Base-by-base conservation (phyloP, 768 basidiomycete species). In the Suillus weaverae region DNA sequence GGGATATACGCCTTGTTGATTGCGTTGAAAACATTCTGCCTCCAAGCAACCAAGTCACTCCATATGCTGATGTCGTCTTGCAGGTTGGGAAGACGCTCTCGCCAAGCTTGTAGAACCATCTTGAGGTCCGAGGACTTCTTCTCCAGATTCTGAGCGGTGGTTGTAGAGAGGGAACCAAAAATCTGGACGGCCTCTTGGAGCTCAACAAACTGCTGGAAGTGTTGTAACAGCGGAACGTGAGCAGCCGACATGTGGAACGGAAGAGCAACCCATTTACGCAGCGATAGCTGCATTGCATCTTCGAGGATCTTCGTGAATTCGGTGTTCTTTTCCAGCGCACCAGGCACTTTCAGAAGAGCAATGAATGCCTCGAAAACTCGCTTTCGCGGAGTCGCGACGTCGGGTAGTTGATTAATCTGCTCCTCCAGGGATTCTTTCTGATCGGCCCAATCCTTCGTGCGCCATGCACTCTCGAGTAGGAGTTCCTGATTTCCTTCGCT, bases 121-220 rank as follows among this genome's bases (percentile, higher is more conserved):
- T 99, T 99, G 68, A 99, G 83, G 73, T 99, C 97, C 2, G 89
- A 89, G 0, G 96, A 97, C 70, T 96, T 94, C 80, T 94, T 92
- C 77, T 99, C 97, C 66, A 99, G 80, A 73, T 98, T 99, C 72
- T 84, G 83, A 0, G 90, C 89, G 62, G 83, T 97, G 5, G 97
- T 99, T 62, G 86, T 85, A 0, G 92, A 89, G 26, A 99, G 83
- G 16, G 91, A 94, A 14, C 91, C 90, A 70, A 99, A 99, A 33
- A 99, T 97, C 67, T 93, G 91, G 51, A 92, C 90, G 18, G 97
- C 95, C 78, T 99, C 97, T 72, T 94, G 92, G 5, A 99, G 84
- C 77, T 99, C 97, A 46, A 99, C 96, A 69, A 97, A 97, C 75
- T 99, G 97, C 76, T 99, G 97, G 82, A 99, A 99, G 75, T 97